Percentiles rank a stretch among this genome's conserved stretches.
These are phyloP conservation scores for Neofusicoccum ribis DNA, from an alignment of 2,329 filamentous ascomycete genomes.

Conservation along the genomic window DNA sequence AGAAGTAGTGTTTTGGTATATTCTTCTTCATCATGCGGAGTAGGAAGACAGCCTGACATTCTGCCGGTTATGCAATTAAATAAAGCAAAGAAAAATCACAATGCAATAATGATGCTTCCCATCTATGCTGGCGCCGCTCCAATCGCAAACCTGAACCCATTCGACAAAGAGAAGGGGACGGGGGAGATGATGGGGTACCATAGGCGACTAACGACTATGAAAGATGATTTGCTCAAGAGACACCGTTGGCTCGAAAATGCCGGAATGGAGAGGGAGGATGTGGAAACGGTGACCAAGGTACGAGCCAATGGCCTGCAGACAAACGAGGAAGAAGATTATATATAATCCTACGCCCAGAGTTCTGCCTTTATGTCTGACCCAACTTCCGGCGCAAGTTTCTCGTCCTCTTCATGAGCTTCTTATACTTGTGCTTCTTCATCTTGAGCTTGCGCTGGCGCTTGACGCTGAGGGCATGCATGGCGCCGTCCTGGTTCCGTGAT, in stretches of 20 bases:
- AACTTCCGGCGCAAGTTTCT: slow-evolving; percentile 84
- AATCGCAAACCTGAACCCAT: not conserved
- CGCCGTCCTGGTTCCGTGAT: slow-evolving; percentile 34
- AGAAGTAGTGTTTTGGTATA: not conserved
- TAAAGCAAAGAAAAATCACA: not conserved
- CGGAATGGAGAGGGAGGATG: not conserved
- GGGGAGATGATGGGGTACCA: not conserved
- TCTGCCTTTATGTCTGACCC: slow-evolving; percentile 42
- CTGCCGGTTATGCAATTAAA: not conserved
- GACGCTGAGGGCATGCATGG: slow-evolving; percentile 84
- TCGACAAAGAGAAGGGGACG: not conserved
- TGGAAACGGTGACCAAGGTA: not conserved
- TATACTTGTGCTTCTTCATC: slow-evolving; percentile 99
- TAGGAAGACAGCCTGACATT: not conserved
- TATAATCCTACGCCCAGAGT: slow-evolving; percentile 1
- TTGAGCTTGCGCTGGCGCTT: slow-evolving; percentile 89
- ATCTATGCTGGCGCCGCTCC: slow-evolving; percentile 13
- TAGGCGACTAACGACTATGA: not conserved
- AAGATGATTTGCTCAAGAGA: not conserved
- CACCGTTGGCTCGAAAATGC: not conserved
- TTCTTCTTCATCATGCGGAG: not conserved
- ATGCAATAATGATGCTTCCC: slow-evolving; percentile 5
- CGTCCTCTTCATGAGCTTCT: slow-evolving; percentile 96
- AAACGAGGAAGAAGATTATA: not conserved
- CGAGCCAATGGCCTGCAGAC: not conserved